Conservation (phyloP, 140 eudicot genomes). For the Cichorium intybus region DNA sequence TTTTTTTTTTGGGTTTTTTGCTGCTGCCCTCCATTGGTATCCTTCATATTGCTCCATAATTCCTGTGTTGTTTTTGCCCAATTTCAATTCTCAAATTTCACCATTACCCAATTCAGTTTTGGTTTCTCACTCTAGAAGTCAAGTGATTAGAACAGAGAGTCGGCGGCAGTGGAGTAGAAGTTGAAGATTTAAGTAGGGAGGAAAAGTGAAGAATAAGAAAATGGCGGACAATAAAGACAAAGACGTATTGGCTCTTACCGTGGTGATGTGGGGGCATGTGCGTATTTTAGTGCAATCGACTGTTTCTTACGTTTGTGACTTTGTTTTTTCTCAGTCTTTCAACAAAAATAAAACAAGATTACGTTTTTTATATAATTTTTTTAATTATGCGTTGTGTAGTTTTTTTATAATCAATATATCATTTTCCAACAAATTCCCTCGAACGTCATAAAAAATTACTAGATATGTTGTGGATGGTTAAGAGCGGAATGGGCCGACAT, state of each 20-base stretch:
- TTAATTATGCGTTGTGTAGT: too few relatives aligned
- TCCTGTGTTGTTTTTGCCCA: slow-evolving; percentile 29
- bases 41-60: slow-evolving; percentile 48
- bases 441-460: too few relatives aligned
- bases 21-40: slow-evolving; percentile 29
- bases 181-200: slow-evolving; percentile 15
- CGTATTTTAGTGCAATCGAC: slow-evolving; percentile 17
- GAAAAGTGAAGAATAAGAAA: slow-evolving; percentile 48
- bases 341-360: too few relatives aligned
- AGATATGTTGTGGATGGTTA: too few relatives aligned
- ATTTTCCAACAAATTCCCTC: too few relatives aligned
- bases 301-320: neutral
- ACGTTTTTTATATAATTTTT: too few relatives aligned
- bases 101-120: neutral
- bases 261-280: slow-evolving; percentile 18
- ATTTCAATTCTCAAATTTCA: neutral
- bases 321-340: neutral
- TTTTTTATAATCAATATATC: too few relatives aligned
- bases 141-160: slow-evolving; percentile 22
- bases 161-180: slow-evolving; percentile 26
- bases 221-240: slow-evolving; percentile 51
- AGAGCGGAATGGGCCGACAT: too few relatives aligned
- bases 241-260: slow-evolving; percentile 11
- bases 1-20: too few relatives aligned
- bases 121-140: neutral